Evolutionary conservation across 176 grass and related monocot species (phyloP), one percentile per base, ranked within the genome.

Genomic region (Neostapfia colusana): DNA sequence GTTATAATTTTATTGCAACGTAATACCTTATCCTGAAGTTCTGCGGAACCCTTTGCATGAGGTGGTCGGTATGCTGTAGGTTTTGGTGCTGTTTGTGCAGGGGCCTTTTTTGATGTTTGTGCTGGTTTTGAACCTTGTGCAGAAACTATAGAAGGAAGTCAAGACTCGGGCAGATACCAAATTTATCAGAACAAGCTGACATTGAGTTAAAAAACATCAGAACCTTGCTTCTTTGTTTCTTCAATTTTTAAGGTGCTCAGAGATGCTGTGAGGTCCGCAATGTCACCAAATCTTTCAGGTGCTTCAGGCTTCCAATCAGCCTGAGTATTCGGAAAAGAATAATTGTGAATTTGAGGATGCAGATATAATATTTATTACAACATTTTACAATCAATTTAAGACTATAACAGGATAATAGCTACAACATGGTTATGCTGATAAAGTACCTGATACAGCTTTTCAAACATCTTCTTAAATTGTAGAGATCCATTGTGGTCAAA

Each of bases 391-490:
- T 42, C 23, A 63, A 16, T 74, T 55, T 12, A 21, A 55, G 44
- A 37, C 20, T 36, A 75, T 62, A 40, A 79, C 35, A 61, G 43
- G 35, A 67, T 20, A 40, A n/a, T 8, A 35, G 55, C 31, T 25
- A 64, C 2, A 31, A 70, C 13, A n/a, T 36, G 51, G 31, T 65
- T 76, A 78, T 17, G 12, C 23, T 49, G 62, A 49, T 40, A 9
- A 57, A 13, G 73, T 72, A 94, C 91, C 91, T 98, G 95, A 86
- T 94, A 94, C 59, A 98, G 75, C 72, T 75, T 98, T 83, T 84
- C 83, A 84, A 94, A 98, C 87, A 90, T 94, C 87, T 86, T 98
- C 76, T 88, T 94, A 74, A 92, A 98, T 77, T 88, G 90, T 46
- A 93, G 76, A 63, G 89, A 92, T 55, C 95, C 91, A 63, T 82